Conservation (phyloP, 2,329 filamentous ascomycete species). For the Xenoacremonium recifei region DNA sequence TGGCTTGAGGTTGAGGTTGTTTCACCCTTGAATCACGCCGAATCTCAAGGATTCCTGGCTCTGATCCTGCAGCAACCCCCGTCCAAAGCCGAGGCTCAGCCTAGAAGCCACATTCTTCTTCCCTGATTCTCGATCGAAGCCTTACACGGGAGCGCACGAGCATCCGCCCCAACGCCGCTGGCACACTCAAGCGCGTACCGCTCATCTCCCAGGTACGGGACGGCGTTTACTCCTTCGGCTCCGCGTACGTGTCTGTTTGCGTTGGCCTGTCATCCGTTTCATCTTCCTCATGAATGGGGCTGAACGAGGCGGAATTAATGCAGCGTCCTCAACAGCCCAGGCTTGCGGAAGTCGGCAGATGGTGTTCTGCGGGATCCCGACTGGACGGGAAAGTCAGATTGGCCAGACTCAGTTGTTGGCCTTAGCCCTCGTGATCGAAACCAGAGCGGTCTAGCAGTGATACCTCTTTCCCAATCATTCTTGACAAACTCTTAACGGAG, state of each 20-base stretch:
- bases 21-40: constrained; percentile 18
- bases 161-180: constrained; percentile 1
- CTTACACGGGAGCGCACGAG: constrained; percentile 6
- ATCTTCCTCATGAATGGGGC: constrained; percentile 14
- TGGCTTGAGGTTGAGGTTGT: constrained; percentile 22
- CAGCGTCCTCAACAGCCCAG: background rate
- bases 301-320: background rate
- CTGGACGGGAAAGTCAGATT: no score
- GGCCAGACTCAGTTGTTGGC: no score
- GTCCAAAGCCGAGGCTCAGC: constrained; percentile 10
- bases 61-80: constrained; percentile 16
- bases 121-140: background rate
- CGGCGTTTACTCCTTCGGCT: constrained; percentile 14
- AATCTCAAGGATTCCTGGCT: constrained; percentile 12
- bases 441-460: no score
- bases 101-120: no score
- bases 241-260: constrained; percentile 20
- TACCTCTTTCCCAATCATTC: no score
- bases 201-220: constrained; percentile 19
- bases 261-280: constrained; percentile 24
- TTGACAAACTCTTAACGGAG: no score
- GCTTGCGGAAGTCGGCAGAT: background rate
- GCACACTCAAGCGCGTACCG: constrained; percentile 9
- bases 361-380: background rate
- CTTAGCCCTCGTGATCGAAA: no score